Evolutionary conservation across 441 rosid species (phyloP).

Genomic region (Eutrema salsugineum): DNA sequence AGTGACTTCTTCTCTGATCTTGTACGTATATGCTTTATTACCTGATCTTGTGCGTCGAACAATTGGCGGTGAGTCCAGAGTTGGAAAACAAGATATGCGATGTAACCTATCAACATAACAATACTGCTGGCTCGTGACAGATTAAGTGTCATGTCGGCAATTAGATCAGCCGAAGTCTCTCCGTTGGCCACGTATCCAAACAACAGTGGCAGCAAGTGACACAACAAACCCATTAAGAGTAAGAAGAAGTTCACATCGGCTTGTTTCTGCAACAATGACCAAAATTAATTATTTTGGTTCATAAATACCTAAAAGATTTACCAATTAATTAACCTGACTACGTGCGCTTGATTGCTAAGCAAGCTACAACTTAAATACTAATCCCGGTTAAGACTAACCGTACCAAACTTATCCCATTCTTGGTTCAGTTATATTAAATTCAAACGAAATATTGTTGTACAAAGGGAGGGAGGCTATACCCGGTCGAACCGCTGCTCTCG

Average conservation of each 20-base stretch:
- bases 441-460: not conserved
- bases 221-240: constrained; percentile 61
- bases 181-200: constrained; percentile 39
- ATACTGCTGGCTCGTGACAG: constrained; percentile 78
- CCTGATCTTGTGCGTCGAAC: constrained; percentile 63
- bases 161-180: constrained; percentile 1
- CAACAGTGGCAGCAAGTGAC: constrained; percentile 67
- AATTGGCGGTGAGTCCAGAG: constrained; percentile 61
- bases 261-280: constrained; percentile 51
- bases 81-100: constrained; percentile 64
- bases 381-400: not conserved
- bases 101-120: constrained; percentile 65
- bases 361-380: not conserved
- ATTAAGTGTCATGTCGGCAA: constrained; percentile 40
- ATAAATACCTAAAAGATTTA: no score
- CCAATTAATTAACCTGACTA: no score
- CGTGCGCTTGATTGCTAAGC: not conserved
- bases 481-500: constrained; percentile 70
- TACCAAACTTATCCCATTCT: not conserved
- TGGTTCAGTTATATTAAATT: not conserved
- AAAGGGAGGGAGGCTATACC: constrained; percentile 28
- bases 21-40: not conserved
- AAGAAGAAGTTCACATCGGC: constrained; percentile 74
- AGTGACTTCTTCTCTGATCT: not conserved
- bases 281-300: not conserved